These are phyloP conservation scores for Noccaea bulbosa DNA, from an alignment of 345 rosid genomes.

Conservation along the genomic window DNA sequence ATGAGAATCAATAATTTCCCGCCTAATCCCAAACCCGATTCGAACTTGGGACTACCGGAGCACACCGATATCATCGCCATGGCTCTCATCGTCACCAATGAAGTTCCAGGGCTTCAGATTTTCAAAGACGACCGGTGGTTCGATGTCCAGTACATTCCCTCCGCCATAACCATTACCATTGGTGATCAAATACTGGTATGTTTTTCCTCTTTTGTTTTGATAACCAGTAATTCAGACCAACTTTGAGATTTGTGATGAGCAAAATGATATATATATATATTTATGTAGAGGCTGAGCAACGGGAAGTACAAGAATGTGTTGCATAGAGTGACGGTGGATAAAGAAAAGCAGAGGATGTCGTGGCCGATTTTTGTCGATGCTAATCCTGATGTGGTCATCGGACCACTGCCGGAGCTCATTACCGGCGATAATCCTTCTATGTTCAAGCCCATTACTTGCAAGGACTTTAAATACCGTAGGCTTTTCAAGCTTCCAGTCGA, in stretches of 20 bases:
- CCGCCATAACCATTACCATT: slow-evolving; percentile 61
- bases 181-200: slow-evolving; percentile 77
- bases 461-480: slow-evolving; percentile 62
- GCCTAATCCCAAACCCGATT: slow-evolving; percentile 70
- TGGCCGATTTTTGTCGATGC: slow-evolving; percentile 91
- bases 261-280: no score
- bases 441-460: slow-evolving; percentile 60
- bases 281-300: slow-evolving; percentile 65
- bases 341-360: slow-evolving; percentile 72
- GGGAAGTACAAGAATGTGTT: slow-evolving; percentile 63
- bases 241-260: no score
- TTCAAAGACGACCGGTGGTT: slow-evolving; percentile 65
- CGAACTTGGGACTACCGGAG: slow-evolving; percentile 59
- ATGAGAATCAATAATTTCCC: slow-evolving; percentile 77
- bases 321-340: slow-evolving; percentile 62
- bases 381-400: slow-evolving; percentile 52
- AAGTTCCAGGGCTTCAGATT: slow-evolving; percentile 77
- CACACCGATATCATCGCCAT: slow-evolving; percentile 67
- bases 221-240: no score
- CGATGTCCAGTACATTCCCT: slow-evolving; percentile 61
- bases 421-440: slow-evolving; percentile 47
- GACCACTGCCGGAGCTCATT: slow-evolving; percentile 62
- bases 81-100: slow-evolving; percentile 73
- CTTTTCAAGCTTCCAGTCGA: slow-evolving; percentile 62
- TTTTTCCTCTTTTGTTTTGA: background rate